These are phyloP conservation scores for Hyphopichia buzzinii DNA, from an alignment of 1,139 yeast species.

Conservation along the genomic window DNA sequence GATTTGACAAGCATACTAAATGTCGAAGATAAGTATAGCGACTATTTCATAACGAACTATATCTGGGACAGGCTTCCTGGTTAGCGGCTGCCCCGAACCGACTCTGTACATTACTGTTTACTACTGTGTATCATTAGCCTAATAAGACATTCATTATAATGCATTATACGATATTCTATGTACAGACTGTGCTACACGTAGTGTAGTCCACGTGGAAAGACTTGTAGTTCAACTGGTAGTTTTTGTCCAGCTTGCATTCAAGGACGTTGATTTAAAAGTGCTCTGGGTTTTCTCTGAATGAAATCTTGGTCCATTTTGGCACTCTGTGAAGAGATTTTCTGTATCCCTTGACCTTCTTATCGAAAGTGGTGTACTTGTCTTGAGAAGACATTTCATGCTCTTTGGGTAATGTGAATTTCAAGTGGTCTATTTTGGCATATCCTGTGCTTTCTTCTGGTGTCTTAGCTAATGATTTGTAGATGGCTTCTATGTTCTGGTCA, in stretches of 20 bases:
- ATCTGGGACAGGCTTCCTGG: constrained; percentile 57
- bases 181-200: neutral
- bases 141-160: constrained; percentile 1
- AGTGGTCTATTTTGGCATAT: constrained; percentile 52
- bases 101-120: neutral
- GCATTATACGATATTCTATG: neutral
- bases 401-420: constrained; percentile 64
- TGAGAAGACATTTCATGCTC: constrained; percentile 74
- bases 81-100: constrained; percentile 12
- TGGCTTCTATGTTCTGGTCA: constrained; percentile 71
- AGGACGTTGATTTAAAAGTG: no score
- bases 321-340: constrained; percentile 85
- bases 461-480: constrained; percentile 57
- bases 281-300: constrained; percentile 78
- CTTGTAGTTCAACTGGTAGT: no score
- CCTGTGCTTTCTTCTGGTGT: constrained; percentile 39
- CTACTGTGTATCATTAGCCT: neutral
- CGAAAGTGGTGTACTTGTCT: constrained; percentile 88
- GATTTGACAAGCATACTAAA: constrained; percentile 52
- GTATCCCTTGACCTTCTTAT: constrained; percentile 69
- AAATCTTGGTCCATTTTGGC: constrained; percentile 86
- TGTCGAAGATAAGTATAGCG: constrained; percentile 59
- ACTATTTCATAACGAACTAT: constrained; percentile 63
- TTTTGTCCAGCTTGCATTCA: no score
- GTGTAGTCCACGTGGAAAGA: no score